Evolutionary conservation across 768 basidiomycete species (phyloP).

Genomic region (Mycena metata): DNA sequence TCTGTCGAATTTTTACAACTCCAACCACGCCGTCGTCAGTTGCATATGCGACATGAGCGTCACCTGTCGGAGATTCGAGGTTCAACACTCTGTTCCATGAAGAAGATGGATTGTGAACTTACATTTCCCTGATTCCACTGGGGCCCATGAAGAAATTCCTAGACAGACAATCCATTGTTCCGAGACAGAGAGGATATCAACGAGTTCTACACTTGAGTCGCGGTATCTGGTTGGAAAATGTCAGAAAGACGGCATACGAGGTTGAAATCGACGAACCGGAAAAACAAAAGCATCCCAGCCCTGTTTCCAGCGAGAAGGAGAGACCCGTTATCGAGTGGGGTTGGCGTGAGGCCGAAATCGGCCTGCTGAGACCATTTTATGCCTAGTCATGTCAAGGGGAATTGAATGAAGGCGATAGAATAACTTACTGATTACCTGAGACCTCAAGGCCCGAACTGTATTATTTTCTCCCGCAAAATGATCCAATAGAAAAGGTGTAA

Average conservation of each 20-base stretch:
- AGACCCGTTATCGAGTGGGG: constrained; percentile 68
- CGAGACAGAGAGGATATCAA: constrained; percentile 58
- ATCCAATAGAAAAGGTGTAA: constrained; percentile 65
- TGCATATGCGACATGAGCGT: constrained; percentile 70
- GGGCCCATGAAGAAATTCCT: constrained; percentile 70
- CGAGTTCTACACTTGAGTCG: constrained; percentile 45
- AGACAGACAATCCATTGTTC: constrained; percentile 76
- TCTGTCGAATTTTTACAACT: constrained; percentile 67
- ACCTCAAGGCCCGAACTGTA: constrained; percentile 55
- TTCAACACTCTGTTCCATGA: constrained; percentile 12
- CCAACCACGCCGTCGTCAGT: constrained; percentile 70
- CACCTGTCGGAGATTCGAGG: constrained; percentile 56
- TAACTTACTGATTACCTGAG: constrained; percentile 70
- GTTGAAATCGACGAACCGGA: constrained; percentile 57
- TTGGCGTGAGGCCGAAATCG: constrained; percentile 66
- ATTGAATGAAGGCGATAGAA: background rate
- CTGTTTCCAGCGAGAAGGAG: constrained; percentile 78
- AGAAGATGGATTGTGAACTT: constrained; percentile 34
- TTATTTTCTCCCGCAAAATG: constrained; percentile 40
- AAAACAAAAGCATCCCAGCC: constrained; percentile 71
- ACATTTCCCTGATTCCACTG: constrained; percentile 57
- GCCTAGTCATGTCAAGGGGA: constrained; percentile 55
- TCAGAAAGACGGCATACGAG: background rate
- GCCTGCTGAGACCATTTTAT: constrained; percentile 78
- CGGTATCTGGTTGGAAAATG: constrained; percentile 43